phyloP scores from a whole-genome alignment of 306 rosid species.

The Psophocarpus tetragonolobus region DNA sequence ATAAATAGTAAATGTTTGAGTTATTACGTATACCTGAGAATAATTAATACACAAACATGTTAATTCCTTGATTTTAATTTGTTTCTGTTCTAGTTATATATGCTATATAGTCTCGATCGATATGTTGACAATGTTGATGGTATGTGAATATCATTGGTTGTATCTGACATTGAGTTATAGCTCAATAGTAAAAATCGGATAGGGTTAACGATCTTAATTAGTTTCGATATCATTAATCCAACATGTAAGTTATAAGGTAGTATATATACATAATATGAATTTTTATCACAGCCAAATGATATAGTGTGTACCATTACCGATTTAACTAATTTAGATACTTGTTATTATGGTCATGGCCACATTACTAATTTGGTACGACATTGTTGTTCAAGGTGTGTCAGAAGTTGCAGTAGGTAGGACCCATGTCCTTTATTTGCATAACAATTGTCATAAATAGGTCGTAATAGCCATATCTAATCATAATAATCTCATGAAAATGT shows the following conservation, averaged over 20 bases:
- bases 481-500: constrained; percentile 15
- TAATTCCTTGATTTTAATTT: neutral
- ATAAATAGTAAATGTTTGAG: too few species aligned
- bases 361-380: constrained; percentile 25
- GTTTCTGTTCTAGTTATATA: neutral
- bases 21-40: neutral
- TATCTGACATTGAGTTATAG: neutral
- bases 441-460: constrained; percentile 17
- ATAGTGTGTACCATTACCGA: neutral
- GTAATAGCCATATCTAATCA: neutral
- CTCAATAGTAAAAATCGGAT: neutral
- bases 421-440: constrained; percentile 18
- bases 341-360: neutral
- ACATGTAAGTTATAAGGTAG: neutral
- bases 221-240: constrained; percentile 5
- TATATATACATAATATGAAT: neutral
- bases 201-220: neutral
- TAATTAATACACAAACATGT: neutral
- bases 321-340: neutral
- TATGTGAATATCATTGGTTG: neutral
- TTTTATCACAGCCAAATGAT: neutral
- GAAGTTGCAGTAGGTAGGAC: constrained; percentile 17
- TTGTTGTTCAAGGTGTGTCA: constrained; percentile 29
- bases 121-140: neutral
- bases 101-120: neutral